phyloP scores from a whole-genome alignment of 192 early-diverging fungal species.

The Podila epigama region DNA sequence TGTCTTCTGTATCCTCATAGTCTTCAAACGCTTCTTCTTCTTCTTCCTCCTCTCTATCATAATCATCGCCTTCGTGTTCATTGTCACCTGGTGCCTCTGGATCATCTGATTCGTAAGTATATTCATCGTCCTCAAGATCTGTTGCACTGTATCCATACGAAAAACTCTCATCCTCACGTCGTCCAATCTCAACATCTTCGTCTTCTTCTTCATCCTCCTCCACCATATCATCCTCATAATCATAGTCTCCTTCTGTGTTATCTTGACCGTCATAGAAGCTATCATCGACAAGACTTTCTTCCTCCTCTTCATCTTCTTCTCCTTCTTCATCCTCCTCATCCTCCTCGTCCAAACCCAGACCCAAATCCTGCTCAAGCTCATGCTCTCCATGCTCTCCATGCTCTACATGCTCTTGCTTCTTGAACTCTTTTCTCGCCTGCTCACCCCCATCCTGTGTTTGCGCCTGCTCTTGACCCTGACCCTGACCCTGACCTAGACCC shows the following conservation, averaged over 20 bases:
- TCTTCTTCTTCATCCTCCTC: conserved; percentile 4
- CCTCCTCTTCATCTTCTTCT: too few relatives aligned
- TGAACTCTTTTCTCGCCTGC: too few relatives aligned
- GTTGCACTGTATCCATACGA: not conserved
- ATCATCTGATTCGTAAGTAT: not conserved
- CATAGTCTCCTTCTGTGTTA: conserved; percentile 4
- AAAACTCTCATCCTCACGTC: conserved; percentile 3
- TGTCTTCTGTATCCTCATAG: too few relatives aligned
- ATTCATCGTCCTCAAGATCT: not conserved
- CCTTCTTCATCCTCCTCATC: conserved; percentile 1
- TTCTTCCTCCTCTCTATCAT: not conserved
- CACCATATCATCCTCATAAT: conserved; percentile 3
- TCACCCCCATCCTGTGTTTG: too few relatives aligned
- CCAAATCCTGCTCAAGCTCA: conserved; percentile 2
- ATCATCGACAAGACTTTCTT: too few relatives aligned
- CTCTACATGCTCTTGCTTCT: not conserved
- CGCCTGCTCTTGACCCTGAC: too few relatives aligned
- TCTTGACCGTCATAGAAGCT: too few relatives aligned
- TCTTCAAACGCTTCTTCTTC: not conserved
- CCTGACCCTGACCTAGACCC: not conserved
- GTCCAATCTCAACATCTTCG: not conserved
- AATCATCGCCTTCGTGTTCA: not conserved
- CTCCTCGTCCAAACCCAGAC: not conserved
- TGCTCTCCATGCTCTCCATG: conserved; percentile 1
- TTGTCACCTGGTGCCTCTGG: not conserved